Evolutionary conservation across 2,329 filamentous ascomycete species (phyloP), one percentile per base, ranked within the genome.

Genomic region (Magnaporthiopsis incrustans): DNA sequence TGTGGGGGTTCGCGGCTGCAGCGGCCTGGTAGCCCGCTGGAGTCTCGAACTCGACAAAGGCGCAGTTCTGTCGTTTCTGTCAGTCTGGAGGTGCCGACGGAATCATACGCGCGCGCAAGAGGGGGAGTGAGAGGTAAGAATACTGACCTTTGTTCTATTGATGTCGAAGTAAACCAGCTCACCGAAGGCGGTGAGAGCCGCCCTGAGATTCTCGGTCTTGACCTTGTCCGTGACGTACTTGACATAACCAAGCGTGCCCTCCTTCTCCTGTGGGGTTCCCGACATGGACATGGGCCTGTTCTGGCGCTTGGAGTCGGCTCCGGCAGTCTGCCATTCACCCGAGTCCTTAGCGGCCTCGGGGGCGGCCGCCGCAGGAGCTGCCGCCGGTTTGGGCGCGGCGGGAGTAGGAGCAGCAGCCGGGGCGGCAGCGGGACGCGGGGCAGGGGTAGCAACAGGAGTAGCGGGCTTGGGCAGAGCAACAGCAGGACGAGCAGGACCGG

Each of bases 211-310:
- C 57, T 86, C 85, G 18, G 87, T 84, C 73, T 91, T 85, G 63
- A 99, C 88, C 78, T 92, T 93, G 44, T 96, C 92, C 61, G 88
- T 94, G 61, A 98, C 94, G 71, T 94, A 96, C 82, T 97, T 97
- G 77, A 99, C 92, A 77, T 97, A 98, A 26, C 90, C 95, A 69
- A 92, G 85, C 63, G 88, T 88, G 67, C 86, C 86, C 67, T 94
- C 89, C 72, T 91, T 89, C 72, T 93, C 90, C 60, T 79, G 74
- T n/a, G 79, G 76, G 32, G 81, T 76, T 62, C 80, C 81, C 64
- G 86, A 81, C 70, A 86, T 81, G 64, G 87, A 85, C 76, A 90
- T 89, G 62, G 85, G 85, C 67, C 91, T 87, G 71, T 88, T 89
- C 75, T 95, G 91, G 73, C 91, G 88, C 82, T 95, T 95, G 70